Base-by-base conservation (phyloP, 768 basidiomycete genomes). In the Dioszegia hungarica region DNA sequence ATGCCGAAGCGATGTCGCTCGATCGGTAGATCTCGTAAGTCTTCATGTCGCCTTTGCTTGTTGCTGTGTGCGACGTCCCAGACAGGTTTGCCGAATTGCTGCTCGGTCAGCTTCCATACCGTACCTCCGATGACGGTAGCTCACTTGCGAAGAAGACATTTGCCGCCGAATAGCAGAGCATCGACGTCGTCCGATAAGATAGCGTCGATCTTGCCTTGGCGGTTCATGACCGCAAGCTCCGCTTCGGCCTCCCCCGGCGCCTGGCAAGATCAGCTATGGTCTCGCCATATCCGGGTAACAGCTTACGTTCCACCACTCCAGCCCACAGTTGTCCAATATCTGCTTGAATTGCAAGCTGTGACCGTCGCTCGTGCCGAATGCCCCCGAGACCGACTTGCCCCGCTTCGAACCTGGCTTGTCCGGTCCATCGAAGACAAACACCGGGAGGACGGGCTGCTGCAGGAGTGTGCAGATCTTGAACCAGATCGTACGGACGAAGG, bases 201-300 rank as follows among this genome's bases (percentile, higher is more conserved):
- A 0, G 86, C 89, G 70, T 97, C 93, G 54, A 97, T 87, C 50
- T 87, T 74, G 2, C 90, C 90, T 39, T 85, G 82, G 3, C 82
- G 79, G 65, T 90, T 92, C 51, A 97, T 79, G 60, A 88, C 86
- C 0, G 92, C 92, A 2, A 97, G 80, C 69, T 94, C 92, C 0
- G 92, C 92, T 74, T 97, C 93, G 0, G 93, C 93, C 76, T 95
- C 93, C 17, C 90, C 91, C 5, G 92, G 92, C 15, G 90, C 80
- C 79, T 80, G 34, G n/a, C 3, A 27, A 28, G 34, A 44, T 50
- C 56, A 55, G 54, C 43, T 28, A 14, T 20, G 40, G 22, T 31
- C 9, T 27, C 17, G 14, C 27, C 20, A 29, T 49, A 36, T 12
- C n/a, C 29, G 33, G 48, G 40, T 22, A 25, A 14, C 22, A 12